These are phyloP conservation scores for Periconia macrospinosa DNA, from an alignment of 2,329 filamentous ascomycete genomes.

Conservation along the genomic window DNA sequence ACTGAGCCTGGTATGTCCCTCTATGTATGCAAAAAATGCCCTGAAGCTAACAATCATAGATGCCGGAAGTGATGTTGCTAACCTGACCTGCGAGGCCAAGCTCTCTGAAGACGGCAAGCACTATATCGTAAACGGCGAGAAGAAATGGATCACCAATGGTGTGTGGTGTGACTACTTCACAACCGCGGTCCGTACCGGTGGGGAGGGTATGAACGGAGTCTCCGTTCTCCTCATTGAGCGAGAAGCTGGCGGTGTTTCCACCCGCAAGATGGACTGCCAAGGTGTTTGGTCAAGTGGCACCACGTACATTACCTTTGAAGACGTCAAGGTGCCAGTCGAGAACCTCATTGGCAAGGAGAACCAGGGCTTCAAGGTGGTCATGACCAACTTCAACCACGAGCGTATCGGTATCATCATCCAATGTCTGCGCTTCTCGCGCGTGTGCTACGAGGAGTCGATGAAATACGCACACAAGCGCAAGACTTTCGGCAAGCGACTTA, in stretches of 20 bases:
- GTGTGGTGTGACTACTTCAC: conserved; percentile 98
- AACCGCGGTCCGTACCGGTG: conserved; percentile 88
- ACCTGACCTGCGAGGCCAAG: conserved; percentile 93
- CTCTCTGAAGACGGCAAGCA: conserved; percentile 94
- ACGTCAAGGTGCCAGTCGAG: conserved; percentile 99
- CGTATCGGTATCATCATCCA: conserved; percentile 99
- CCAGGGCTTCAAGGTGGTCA: conserved; percentile 97
- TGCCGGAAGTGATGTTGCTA: conserved; percentile 92
- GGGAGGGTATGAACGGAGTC: conserved; percentile 88
- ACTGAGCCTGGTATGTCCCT: conserved; percentile 68
- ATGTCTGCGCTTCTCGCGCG: conserved; percentile 89
- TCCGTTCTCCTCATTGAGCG: conserved; percentile 92
- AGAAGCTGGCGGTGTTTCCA: conserved; percentile 79
- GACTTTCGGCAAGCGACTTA: conserved; percentile 95
- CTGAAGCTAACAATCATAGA: conserved; percentile 55
- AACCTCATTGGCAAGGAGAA: conserved; percentile 98
- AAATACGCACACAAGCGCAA: conserved; percentile 97
- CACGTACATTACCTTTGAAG: conserved; percentile 97
- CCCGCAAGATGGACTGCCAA: conserved; percentile 96
- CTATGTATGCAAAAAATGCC: background rate
- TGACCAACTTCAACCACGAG: conserved; percentile 99
- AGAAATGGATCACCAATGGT: conserved; percentile 99
- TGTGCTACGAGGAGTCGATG: conserved; percentile 95
- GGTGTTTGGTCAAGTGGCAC: conserved; percentile 95
- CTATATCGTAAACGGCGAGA: conserved; percentile 99